A percentile compares a stretch with the other conserved stretches of the same genome.
Evolutionary conservation across 2,329 filamentous ascomycete genomes (phyloP).

Genomic region (Orbilia javanica): DNA sequence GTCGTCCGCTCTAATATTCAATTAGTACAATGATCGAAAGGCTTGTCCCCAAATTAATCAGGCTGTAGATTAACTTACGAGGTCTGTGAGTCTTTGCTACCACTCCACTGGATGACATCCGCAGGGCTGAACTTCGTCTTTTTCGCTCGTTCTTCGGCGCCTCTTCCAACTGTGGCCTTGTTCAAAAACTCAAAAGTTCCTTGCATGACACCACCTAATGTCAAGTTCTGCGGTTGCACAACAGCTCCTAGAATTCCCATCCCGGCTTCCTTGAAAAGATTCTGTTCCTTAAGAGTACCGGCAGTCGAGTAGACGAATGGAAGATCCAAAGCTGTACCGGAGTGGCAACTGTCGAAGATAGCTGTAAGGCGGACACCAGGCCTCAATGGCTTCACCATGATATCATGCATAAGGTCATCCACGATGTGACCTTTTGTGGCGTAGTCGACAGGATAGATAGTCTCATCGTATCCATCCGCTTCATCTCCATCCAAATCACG

Average conservation of each 20-base stretch:
- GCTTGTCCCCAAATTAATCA: not conserved
- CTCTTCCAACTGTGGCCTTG: constrained; percentile 49
- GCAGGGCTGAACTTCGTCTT: constrained; percentile 56
- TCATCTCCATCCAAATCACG: constrained; percentile 83
- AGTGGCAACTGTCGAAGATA: constrained; percentile 77
- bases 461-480: constrained; percentile 84
- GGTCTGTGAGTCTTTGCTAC: constrained; percentile 58
- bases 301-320: constrained; percentile 78
- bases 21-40: constrained; percentile 4
- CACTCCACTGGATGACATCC: constrained; percentile 58
- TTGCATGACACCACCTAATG: constrained; percentile 57
- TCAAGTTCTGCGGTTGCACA: constrained; percentile 31
- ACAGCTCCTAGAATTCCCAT: constrained; percentile 72
- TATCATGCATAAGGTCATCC: constrained; percentile 84
- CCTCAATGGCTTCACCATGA: constrained; percentile 74
- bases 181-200: constrained; percentile 54
- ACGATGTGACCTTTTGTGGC: constrained; percentile 83
- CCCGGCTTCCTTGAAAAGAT: constrained; percentile 76
- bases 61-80: constrained; percentile 32
- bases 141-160: constrained; percentile 55
- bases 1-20: constrained; percentile 47
- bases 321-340: constrained; percentile 75
- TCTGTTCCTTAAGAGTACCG: constrained; percentile 77
- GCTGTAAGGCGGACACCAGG: constrained; percentile 73
- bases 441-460: constrained; percentile 87